Conservation (phyloP, 345 rosid species). For the Pelargonium nanum region DNA sequence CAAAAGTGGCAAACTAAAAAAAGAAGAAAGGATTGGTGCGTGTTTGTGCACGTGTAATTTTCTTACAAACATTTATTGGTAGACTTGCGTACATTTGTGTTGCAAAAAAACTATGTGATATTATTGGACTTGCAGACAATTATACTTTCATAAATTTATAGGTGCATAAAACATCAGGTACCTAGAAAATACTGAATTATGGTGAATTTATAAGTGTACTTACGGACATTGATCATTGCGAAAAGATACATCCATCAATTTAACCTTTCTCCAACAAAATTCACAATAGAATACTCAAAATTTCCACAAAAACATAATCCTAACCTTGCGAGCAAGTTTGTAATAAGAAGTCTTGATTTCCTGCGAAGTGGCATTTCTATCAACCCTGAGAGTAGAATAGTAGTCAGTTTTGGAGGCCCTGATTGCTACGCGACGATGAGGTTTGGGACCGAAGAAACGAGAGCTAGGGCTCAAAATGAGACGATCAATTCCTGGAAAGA, state of each 20-base stretch:
- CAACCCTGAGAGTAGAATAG: conserved; percentile 57
- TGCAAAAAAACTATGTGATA: too few relatives aligned
- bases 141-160: too few relatives aligned
- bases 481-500: neutral
- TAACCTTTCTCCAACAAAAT: neutral
- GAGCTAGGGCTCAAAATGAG: neutral
- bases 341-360: conserved; percentile 73
- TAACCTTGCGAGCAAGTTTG: conserved; percentile 87
- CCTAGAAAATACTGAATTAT: too few relatives aligned
- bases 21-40: too few relatives aligned
- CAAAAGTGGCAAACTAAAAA: too few relatives aligned
- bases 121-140: too few relatives aligned
- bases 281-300: neutral
- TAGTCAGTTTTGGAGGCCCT: conserved; percentile 42
- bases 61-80: too few relatives aligned
- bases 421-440: conserved; percentile 14
- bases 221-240: too few relatives aligned
- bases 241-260: neutral
- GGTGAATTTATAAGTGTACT: too few relatives aligned
- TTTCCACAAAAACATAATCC: conserved; percentile 2
- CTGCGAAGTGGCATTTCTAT: conserved; percentile 51
- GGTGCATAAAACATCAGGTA: too few relatives aligned
- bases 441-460: neutral
- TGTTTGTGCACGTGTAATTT: too few relatives aligned
- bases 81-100: too few relatives aligned